Evolutionary conservation across 192 early-diverging fungal genomes (phyloP).

Genomic region (Rhizophagus clarus): DNA sequence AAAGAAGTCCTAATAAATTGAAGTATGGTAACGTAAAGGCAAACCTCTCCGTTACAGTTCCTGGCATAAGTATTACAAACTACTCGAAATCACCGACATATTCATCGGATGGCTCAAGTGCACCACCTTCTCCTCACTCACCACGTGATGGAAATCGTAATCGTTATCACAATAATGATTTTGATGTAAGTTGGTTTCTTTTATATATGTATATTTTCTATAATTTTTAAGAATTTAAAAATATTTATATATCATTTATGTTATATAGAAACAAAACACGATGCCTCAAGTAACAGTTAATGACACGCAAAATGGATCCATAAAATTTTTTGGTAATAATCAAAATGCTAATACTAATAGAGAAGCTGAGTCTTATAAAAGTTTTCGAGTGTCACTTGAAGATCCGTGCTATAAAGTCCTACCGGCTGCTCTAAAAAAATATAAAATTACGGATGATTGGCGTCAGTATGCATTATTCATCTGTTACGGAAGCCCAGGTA

Average conservation of each 20-base stretch:
- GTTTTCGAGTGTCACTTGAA: slow-evolving; percentile 76
- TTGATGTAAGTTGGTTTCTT: neutral
- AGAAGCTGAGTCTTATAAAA: slow-evolving; percentile 78
- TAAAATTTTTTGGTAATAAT: slow-evolving; percentile 84
- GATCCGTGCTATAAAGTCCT: slow-evolving; percentile 89
- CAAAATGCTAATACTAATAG: slow-evolving; percentile 36
- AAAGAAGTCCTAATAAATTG: neutral
- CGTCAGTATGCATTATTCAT: slow-evolving; percentile 84
- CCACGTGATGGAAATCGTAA: slow-evolving; percentile 10
- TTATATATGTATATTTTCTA: neutral
- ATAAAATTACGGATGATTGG: slow-evolving; percentile 88
- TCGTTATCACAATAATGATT: slow-evolving; percentile 21
- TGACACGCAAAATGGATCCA: slow-evolving; percentile 54
- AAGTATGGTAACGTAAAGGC: neutral
- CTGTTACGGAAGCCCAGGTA: slow-evolving; percentile 69
- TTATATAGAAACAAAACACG: slow-evolving; percentile 5
- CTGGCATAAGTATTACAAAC: slow-evolving; percentile 15
- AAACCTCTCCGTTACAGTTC: slow-evolving; percentile 24
- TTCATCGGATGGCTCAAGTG: slow-evolving; percentile 22
- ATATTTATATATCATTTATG: neutral
- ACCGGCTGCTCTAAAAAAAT: slow-evolving; percentile 84
- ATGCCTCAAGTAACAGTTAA: slow-evolving; percentile 11
- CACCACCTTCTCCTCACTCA: slow-evolving; percentile 27
- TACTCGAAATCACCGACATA: slow-evolving; percentile 22
- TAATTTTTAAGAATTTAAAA: neutral